Percentiles rank a stretch among this genome's conserved stretches.
phyloP scores from a whole-genome alignment of 345 rosid species.

The Corchorus olitorius region DNA sequence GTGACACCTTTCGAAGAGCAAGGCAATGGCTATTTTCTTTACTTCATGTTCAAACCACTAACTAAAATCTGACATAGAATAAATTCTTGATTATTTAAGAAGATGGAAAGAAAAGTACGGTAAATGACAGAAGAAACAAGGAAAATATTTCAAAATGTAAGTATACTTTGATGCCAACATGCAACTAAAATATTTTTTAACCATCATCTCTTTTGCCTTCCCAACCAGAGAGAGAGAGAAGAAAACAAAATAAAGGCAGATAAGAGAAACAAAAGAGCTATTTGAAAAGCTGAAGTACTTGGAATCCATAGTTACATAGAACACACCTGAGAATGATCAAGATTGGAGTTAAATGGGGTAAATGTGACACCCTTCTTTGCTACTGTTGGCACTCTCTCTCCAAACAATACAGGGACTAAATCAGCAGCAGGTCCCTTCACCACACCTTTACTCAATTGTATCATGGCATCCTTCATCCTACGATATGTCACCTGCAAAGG shows the following conservation, averaged over 20 bases:
- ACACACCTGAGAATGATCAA: conserved; percentile 86
- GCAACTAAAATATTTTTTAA: not conserved
- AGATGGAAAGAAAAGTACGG: not conserved
- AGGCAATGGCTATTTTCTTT: not conserved
- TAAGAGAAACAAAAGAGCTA: not conserved
- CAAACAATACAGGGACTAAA: conserved; percentile 81
- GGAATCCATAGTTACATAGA: not conserved
- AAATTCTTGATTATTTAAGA: not conserved
- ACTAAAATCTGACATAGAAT: not conserved
- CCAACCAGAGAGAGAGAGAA: not conserved
- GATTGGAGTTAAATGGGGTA: conserved; percentile 65
- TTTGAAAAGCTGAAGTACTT: not conserved
- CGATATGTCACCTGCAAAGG: conserved; percentile 73
- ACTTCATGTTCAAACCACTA: not conserved
- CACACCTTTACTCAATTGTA: conserved; percentile 84
- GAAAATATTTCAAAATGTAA: not conserved
- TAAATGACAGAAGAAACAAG: not conserved
- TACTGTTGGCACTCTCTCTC: conserved; percentile 62
- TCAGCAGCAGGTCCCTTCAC: conserved; percentile 87
- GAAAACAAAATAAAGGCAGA: not conserved
- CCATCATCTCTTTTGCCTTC: not conserved
- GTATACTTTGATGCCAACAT: not conserved
- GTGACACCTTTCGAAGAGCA: not conserved
- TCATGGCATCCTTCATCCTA: conserved; percentile 90
- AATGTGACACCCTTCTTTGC: conserved; percentile 61